Evolutionary conservation across 768 basidiomycete species (phyloP).

Genomic region (Trametes cubensis): DNA sequence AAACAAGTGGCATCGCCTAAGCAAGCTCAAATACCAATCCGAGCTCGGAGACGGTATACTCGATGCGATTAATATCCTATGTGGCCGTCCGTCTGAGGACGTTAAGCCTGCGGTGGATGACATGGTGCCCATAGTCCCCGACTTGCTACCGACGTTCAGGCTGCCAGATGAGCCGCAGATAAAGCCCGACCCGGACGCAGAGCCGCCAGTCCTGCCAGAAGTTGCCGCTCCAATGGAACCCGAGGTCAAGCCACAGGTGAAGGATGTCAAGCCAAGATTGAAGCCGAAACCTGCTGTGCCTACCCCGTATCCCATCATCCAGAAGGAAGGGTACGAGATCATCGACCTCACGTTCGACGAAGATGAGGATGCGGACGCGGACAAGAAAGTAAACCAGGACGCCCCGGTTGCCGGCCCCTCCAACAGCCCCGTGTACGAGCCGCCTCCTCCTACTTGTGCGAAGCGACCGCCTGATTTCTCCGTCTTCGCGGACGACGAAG

Average conservation of each 20-base stretch:
- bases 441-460: not conserved
- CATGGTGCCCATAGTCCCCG: not conserved
- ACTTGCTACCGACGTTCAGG: not conserved
- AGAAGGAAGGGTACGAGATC: slow-evolving; percentile 34
- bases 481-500: slow-evolving; percentile 45
- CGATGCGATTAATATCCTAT: slow-evolving; percentile 49
- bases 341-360: slow-evolving; percentile 41
- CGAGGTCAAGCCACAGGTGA: not conserved
- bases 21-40: slow-evolving; percentile 43
- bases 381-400: slow-evolving; percentile 5
- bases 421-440: slow-evolving; percentile 4
- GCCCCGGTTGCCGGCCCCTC: slow-evolving; percentile 16
- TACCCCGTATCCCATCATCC: slow-evolving; percentile 11
- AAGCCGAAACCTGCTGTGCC: slow-evolving; percentile 2
- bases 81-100: slow-evolving; percentile 23
- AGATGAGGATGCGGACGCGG: slow-evolving; percentile 18
- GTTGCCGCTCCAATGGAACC: not conserved
- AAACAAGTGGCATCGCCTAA: slow-evolving; percentile 55
- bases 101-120: not conserved
- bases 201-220: not conserved
- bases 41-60: slow-evolving; percentile 47
- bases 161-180: not conserved
- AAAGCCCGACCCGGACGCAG: not conserved
- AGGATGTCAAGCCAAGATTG: slow-evolving; percentile 2
- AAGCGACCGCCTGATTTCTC: slow-evolving; percentile 23